phyloP scores from a whole-genome alignment of 2,329 filamentous ascomycete species.

The Neofusicoccum laricinum region DNA sequence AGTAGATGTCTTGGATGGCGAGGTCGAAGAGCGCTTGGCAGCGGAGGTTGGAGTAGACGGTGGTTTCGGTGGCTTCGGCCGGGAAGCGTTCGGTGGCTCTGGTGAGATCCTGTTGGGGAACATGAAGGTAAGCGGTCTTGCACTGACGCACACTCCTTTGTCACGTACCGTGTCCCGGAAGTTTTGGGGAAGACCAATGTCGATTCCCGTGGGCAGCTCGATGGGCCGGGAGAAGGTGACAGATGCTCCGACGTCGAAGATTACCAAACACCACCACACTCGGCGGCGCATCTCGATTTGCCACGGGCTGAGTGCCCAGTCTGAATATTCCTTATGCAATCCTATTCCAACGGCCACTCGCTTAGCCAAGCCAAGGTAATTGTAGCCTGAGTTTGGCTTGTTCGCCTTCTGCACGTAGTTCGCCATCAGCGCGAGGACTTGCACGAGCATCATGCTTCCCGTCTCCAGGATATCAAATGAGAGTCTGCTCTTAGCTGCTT shows the following conservation, averaged over 20 bases:
- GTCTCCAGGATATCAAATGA: slow-evolving; percentile 48
- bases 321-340: slow-evolving; percentile 49
- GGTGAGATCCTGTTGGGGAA: neutral
- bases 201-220: slow-evolving; percentile 47
- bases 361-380: slow-evolving; percentile 47
- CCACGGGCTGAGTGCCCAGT: slow-evolving; percentile 44
- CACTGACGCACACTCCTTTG: too few relatives aligned
- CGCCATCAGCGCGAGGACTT: slow-evolving; percentile 46
- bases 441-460: slow-evolving; percentile 49
- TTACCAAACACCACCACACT: slow-evolving; percentile 40
- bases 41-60: slow-evolving; percentile 45
- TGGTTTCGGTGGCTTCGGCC: slow-evolving; percentile 25
- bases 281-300: slow-evolving; percentile 33
- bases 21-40: slow-evolving; percentile 47
- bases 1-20: slow-evolving; percentile 45
- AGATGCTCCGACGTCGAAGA: slow-evolving; percentile 50
- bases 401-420: slow-evolving; percentile 52
- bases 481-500: slow-evolving; percentile 46
- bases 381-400: slow-evolving; percentile 52
- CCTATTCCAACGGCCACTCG: slow-evolving; percentile 50
- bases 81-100: neutral
- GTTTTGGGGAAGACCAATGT: slow-evolving; percentile 44
- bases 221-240: slow-evolving; percentile 49
- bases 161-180: slow-evolving; percentile 41
- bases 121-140: too few relatives aligned